Conservation (phyloP, 345 rosid genomes). For the Arabis hirsuta region DNA sequence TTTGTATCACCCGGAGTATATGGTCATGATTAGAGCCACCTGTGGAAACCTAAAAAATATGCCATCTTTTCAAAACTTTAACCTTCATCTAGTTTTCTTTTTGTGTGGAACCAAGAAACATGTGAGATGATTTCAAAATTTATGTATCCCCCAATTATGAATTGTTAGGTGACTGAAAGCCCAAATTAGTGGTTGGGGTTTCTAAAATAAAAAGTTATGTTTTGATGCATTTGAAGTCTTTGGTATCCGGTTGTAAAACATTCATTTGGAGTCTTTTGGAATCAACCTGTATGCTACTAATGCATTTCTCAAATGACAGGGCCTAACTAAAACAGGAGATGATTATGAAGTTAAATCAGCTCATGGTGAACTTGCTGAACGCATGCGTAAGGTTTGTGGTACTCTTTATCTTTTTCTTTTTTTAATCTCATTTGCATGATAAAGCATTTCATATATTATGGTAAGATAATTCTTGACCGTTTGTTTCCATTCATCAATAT, state of each 20-base stretch:
- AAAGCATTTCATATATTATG: constrained; percentile 7
- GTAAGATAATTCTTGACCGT: constrained; percentile 14
- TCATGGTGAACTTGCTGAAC: constrained; percentile 97
- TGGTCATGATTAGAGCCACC: constrained; percentile 27
- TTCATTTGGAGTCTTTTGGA: constrained; percentile 20
- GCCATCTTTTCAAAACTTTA: not conserved
- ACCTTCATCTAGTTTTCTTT: not conserved
- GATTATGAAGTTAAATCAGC: constrained; percentile 96
- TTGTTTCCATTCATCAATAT: constrained; percentile 11
- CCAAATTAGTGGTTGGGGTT: constrained; percentile 1
- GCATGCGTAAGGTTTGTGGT: constrained; percentile 91
- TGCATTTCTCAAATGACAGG: constrained; percentile 56
- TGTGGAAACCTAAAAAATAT: constrained; percentile 1
- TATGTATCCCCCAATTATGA: not conserved
- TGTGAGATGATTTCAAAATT: not conserved
- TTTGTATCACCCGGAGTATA: not conserved
- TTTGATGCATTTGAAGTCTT: constrained; percentile 15
- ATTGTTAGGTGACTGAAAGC: constrained; percentile 12
- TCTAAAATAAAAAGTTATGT: not conserved
- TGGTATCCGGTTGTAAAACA: constrained; percentile 9
- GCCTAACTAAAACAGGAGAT: constrained; percentile 92
- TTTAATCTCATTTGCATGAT: constrained; percentile 1
- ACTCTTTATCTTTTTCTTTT: constrained; percentile 2
- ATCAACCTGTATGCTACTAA: constrained; percentile 18
- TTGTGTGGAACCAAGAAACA: not conserved